phyloP scores from a whole-genome alignment of 345 rosid genomes.

The Anacardium occidentale region DNA sequence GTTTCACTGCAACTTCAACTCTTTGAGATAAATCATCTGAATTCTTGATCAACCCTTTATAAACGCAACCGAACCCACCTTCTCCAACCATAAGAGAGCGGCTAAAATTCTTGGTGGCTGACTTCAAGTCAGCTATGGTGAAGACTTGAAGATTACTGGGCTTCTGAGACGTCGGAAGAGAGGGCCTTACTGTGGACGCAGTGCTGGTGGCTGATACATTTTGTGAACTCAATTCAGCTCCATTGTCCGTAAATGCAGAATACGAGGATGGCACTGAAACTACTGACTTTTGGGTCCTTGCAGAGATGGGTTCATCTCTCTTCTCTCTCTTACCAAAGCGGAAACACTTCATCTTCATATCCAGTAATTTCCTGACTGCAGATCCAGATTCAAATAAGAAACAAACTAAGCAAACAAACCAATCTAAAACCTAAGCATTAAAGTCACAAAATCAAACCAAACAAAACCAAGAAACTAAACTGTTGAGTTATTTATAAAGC shows the following conservation, averaged over 20 bases:
- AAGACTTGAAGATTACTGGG: constrained; percentile 67
- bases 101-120: constrained; percentile 84
- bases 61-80: constrained; percentile 96
- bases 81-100: constrained; percentile 83
- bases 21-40: constrained; percentile 51
- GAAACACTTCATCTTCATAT: constrained; percentile 94
- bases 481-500: background rate
- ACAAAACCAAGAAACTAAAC: background rate
- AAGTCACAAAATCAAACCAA: background rate
- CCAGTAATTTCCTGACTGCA: constrained; percentile 29
- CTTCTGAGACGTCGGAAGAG: constrained; percentile 50
- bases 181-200: constrained; percentile 54
- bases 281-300: constrained; percentile 38
- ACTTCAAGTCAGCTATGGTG: constrained; percentile 70
- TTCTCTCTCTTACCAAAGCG: constrained; percentile 48
- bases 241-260: constrained; percentile 44
- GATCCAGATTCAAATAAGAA: constrained; percentile 22
- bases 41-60: constrained; percentile 52
- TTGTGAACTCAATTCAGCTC: constrained; percentile 57
- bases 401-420: background rate
- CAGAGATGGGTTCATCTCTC: constrained; percentile 38
- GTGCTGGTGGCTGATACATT: constrained; percentile 53
- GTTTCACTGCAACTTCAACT: constrained; percentile 84
- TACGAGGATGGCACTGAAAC: constrained; percentile 30
- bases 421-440: too few species aligned